Conservation (phyloP, 768 basidiomycete species). For the Termitomyces sp. region DNA sequence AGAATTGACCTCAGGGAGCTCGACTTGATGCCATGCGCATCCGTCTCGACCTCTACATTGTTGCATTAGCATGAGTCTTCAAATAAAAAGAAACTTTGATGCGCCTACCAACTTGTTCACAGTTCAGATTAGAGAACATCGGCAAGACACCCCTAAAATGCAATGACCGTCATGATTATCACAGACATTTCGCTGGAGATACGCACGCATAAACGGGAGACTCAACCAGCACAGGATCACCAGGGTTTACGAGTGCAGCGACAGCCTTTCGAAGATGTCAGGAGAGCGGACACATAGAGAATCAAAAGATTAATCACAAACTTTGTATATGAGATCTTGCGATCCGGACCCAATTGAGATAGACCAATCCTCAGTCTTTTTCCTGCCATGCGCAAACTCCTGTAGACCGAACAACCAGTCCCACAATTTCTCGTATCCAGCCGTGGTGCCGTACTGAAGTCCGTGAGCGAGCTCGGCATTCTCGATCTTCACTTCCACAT, state of each 20-base stretch:
- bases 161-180: conserved; percentile 1
- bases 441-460: conserved; percentile 74
- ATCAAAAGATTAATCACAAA: neutral
- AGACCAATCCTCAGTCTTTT: conserved; percentile 62
- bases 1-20: conserved; percentile 53
- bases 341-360: conserved; percentile 78
- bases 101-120: conserved; percentile 52
- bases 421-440: conserved; percentile 57
- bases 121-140: conserved; percentile 45
- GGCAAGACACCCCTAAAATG: conserved; percentile 53
- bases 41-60: conserved; percentile 59
- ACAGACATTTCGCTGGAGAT: neutral
- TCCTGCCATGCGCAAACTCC: conserved; percentile 60
- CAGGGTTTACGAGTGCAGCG: conserved; percentile 62
- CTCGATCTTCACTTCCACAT: conserved; percentile 36
- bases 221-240: conserved; percentile 79
- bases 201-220: conserved; percentile 68
- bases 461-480: conserved; percentile 56
- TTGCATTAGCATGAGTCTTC: neutral
- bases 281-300: neutral
- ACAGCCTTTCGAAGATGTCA: conserved; percentile 45
- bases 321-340: conserved; percentile 83
- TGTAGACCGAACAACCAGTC: conserved; percentile 75
- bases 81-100: neutral
- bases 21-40: conserved; percentile 61